Evolutionary conservation across 1,284 basidiomycete species (phyloP).

Genomic region (Melampsora americana): DNA sequence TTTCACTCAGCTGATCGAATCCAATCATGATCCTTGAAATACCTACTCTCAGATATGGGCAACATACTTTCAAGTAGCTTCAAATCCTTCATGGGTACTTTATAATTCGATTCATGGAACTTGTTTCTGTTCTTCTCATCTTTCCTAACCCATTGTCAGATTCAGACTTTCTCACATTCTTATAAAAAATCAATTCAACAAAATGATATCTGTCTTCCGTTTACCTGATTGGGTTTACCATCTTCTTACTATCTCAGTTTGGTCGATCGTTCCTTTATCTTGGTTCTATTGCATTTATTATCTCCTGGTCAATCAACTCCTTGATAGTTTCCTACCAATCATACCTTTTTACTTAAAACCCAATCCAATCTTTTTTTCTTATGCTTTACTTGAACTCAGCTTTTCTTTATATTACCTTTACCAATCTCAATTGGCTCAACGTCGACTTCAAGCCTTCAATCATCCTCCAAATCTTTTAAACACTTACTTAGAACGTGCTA

Average conservation of each 20-base stretch:
- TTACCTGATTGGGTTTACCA: constrained; percentile 17
- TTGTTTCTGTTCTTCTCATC: too few relatives aligned
- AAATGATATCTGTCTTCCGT: constrained; percentile 11
- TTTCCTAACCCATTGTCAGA: too few relatives aligned
- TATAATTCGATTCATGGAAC: too few relatives aligned
- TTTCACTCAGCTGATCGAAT: too few relatives aligned
- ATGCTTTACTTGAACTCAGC: constrained; percentile 11
- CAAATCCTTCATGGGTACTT: too few relatives aligned
- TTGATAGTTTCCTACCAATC: constrained; percentile 3
- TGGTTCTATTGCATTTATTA: constrained; percentile 4
- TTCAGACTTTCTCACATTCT: too few relatives aligned
- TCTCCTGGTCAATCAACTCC: not conserved
- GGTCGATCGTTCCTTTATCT: constrained; percentile 23
- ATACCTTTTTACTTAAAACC: not conserved
- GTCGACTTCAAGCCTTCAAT: not conserved
- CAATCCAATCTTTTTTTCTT: not conserved
- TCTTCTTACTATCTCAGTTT: not conserved
- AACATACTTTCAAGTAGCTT: too few relatives aligned
- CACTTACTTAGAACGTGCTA: constrained; percentile 7
- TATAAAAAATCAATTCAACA: too few relatives aligned
- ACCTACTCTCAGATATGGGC: too few relatives aligned
- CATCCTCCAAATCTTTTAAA: constrained; percentile 8
- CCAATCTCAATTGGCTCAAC: constrained; percentile 9
- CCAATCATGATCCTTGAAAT: too few relatives aligned
- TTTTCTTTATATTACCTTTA: constrained; percentile 37